phyloP scores from a whole-genome alignment of 2,329 filamentous ascomycete genomes.

The Claviceps sp. region DNA sequence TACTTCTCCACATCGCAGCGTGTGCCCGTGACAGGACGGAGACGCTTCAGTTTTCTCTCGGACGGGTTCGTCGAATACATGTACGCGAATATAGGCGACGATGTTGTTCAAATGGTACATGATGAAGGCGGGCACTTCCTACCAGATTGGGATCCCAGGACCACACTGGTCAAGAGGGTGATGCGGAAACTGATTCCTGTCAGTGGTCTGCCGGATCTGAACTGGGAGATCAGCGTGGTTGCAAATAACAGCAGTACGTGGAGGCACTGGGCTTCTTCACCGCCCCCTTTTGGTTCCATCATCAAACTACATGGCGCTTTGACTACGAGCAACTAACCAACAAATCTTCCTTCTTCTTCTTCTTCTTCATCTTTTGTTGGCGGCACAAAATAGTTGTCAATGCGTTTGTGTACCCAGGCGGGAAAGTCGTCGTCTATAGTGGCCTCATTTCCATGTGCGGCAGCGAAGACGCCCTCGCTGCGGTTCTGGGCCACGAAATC shows the following conservation, averaged over 20 bases:
- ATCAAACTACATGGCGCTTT: too few relatives aligned
- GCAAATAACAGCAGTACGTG: conserved; percentile 39
- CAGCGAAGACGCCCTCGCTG: conserved; percentile 56
- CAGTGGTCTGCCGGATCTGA: conserved; percentile 41
- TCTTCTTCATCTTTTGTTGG: not conserved
- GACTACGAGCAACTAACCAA: too few relatives aligned
- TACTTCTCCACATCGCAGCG: conserved; percentile 58
- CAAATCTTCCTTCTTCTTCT: not conserved
- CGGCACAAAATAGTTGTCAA: conserved; percentile 38
- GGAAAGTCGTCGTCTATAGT: conserved; percentile 68
- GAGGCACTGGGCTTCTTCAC: not conserved
- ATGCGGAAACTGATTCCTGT: conserved; percentile 54
- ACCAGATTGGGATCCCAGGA: conserved; percentile 43
- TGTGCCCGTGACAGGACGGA: conserved; percentile 58
- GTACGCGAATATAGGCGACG: conserved; percentile 13
- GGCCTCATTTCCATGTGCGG: conserved; percentile 56
- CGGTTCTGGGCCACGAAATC: conserved; percentile 69
- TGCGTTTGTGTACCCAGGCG: conserved; percentile 65
- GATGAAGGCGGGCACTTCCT: conserved; percentile 42
- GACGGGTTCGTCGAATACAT: conserved; percentile 38
- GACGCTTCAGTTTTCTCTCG: conserved; percentile 57
- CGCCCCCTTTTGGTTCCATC: too few relatives aligned
- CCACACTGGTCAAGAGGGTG: conserved; percentile 45
- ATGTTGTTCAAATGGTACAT: conserved; percentile 39
- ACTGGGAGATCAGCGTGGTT: conserved; percentile 66